These are phyloP conservation scores for Pleurotus djamor DNA, from an alignment of 768 basidiomycete genomes.

Conservation along the genomic window DNA sequence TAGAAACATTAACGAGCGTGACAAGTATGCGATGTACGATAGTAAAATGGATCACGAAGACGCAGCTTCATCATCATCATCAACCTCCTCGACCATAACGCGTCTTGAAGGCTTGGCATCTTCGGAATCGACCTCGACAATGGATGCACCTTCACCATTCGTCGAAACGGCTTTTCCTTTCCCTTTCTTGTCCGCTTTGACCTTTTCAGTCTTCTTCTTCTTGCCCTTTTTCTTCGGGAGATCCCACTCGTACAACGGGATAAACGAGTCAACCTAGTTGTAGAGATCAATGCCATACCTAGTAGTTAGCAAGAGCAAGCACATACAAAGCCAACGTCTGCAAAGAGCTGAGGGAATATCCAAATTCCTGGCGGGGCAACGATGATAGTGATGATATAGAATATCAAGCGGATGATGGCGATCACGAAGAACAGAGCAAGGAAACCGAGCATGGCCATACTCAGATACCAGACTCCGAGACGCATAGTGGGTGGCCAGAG, in stretches of 20 bases:
- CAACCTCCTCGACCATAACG: slow-evolving; percentile 47
- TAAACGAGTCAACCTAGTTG: slow-evolving; percentile 92
- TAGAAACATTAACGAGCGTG: slow-evolving; percentile 3
- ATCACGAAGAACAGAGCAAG: slow-evolving; percentile 89
- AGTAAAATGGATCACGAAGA: slow-evolving; percentile 19
- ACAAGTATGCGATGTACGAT: slow-evolving; percentile 18
- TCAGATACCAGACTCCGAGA: slow-evolving; percentile 94
- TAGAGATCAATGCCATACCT: neutral
- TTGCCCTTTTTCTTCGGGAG: slow-evolving; percentile 68
- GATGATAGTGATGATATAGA: slow-evolving; percentile 91
- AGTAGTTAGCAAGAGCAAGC: neutral
- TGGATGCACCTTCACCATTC: slow-evolving; percentile 38
- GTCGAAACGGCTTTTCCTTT: slow-evolving; percentile 26
- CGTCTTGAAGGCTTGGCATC: slow-evolving; percentile 38
- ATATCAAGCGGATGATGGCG: slow-evolving; percentile 87
- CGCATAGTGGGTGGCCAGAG: slow-evolving; percentile 95
- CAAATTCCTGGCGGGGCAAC: slow-evolving; percentile 90
- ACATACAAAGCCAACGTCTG: slow-evolving; percentile 97
- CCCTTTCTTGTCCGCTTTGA: slow-evolving; percentile 25
- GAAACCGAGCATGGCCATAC: slow-evolving; percentile 82
- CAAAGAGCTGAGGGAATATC: slow-evolving; percentile 98
- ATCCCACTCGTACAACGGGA: slow-evolving; percentile 98
- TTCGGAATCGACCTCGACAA: slow-evolving; percentile 46
- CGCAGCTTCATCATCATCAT: slow-evolving; percentile 26
- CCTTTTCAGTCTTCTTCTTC: slow-evolving; percentile 38